Percentiles rank a stretch among this genome's conserved stretches.
phyloP scores from a whole-genome alignment of 2,329 filamentous ascomycete species.

The Thielaviopsis cerberus region DNA sequence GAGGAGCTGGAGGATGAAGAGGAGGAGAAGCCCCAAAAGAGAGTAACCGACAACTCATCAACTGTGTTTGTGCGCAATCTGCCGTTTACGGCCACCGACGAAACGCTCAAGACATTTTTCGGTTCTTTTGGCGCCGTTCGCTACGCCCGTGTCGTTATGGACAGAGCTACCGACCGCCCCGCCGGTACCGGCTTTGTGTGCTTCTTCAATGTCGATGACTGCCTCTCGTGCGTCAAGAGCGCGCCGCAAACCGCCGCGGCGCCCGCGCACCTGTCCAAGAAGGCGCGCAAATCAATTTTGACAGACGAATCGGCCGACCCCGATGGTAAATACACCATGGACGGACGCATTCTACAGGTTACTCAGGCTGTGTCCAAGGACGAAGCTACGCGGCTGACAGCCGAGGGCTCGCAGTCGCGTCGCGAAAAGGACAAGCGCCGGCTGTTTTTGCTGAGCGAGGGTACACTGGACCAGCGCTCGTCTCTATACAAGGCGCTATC shows the following conservation, averaged over 20 bases:
- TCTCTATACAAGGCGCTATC: constrained; percentile 60
- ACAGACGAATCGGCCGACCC: constrained; percentile 72
- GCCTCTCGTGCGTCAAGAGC: constrained; percentile 52
- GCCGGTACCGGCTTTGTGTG: constrained; percentile 90
- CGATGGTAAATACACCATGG: constrained; percentile 71
- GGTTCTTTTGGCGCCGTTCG: constrained; percentile 69
- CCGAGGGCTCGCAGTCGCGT: constrained; percentile 42
- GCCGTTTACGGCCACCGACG: constrained; percentile 73
- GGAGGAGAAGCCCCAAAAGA: constrained; percentile 28
- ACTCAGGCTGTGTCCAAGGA: constrained; percentile 68
- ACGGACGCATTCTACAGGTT: constrained; percentile 72
- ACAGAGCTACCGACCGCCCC: constrained; percentile 66
- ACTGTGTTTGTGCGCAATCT: constrained; percentile 89
- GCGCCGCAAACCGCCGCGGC: constrained; percentile 42
- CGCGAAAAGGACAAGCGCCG: constrained; percentile 74
- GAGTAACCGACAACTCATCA: constrained; percentile 43
- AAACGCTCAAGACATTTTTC: constrained; percentile 70
- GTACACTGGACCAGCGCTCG: constrained; percentile 59
- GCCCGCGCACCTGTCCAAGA: constrained; percentile 17
- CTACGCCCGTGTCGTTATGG: constrained; percentile 82
- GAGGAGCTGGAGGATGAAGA: constrained; percentile 27
- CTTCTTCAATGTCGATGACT: constrained; percentile 64
- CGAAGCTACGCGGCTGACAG: constrained; percentile 58
- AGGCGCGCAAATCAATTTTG: constrained; percentile 60
- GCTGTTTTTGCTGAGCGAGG: constrained; percentile 74